These are phyloP conservation scores for Coemansia sp. DNA, from an alignment of 192 early-diverging fungal species.

Conservation along the genomic window DNA sequence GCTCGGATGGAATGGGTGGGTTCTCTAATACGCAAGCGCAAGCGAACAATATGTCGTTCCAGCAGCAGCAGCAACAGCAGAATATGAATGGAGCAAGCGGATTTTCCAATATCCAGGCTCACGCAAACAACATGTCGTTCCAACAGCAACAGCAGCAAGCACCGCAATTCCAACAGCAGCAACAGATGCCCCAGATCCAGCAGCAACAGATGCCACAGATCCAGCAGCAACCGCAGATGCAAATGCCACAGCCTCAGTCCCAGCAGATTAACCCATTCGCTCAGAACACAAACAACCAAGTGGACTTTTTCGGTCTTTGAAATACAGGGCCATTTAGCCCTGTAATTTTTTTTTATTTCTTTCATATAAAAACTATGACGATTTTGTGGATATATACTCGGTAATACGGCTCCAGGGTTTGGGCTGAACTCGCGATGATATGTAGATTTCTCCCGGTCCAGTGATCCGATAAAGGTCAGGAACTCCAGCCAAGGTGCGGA, in stretches of 20 bases:
- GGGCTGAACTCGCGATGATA: slow-evolving; percentile 37
- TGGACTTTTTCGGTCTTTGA: slow-evolving; percentile 43
- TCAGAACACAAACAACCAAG: slow-evolving; percentile 27
- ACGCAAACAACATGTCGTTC: neutral
- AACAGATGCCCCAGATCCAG: slow-evolving; percentile 20
- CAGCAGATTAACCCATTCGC: slow-evolving; percentile 47
- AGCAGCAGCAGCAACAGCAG: slow-evolving; percentile 3
- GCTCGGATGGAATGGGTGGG: slow-evolving; percentile 3
- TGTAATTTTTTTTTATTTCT: neutral
- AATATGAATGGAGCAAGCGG: neutral
- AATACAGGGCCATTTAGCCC: neutral
- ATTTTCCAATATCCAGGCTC: neutral
- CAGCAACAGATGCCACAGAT: slow-evolving; percentile 18
- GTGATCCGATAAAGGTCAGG: slow-evolving; percentile 49
- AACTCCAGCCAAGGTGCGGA: slow-evolving; percentile 39
- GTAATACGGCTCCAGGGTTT: slow-evolving; percentile 44
- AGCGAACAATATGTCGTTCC: slow-evolving; percentile 6
- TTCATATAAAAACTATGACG: slow-evolving; percentile 4
- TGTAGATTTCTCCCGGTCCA: slow-evolving; percentile 47
- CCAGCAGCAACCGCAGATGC: slow-evolving; percentile 17
- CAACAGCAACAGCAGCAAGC: slow-evolving; percentile 5
- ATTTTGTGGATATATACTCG: slow-evolving; percentile 30
- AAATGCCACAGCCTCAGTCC: slow-evolving; percentile 28
- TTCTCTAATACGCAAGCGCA: slow-evolving; percentile 8
- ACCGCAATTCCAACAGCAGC: slow-evolving; percentile 1